phyloP scores from a whole-genome alignment of 1,139 yeast genomes.

The Blastobotrys aristatus region DNA sequence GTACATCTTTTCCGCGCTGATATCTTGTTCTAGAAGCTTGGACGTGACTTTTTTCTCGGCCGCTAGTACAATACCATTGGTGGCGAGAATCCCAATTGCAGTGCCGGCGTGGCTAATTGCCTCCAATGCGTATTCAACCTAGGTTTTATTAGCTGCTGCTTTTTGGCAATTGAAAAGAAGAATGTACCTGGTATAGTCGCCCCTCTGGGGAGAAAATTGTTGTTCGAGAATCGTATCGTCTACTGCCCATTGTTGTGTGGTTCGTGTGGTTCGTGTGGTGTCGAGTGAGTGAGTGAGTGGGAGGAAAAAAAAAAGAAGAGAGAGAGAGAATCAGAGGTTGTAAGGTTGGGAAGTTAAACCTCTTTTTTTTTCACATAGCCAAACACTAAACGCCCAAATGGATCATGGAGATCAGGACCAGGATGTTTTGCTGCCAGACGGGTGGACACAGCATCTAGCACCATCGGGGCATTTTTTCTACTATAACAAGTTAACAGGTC shows the following conservation, averaged over 20 bases:
- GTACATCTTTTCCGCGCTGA: conserved; percentile 89
- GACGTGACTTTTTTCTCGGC: conserved; percentile 95
- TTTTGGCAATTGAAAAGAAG: neutral
- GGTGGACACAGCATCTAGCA: conserved; percentile 33
- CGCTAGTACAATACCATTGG: conserved; percentile 91
- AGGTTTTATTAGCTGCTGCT: conserved; percentile 7
- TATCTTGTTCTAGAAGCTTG: conserved; percentile 87
- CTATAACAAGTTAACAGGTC: conserved; percentile 28
- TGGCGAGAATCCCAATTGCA: conserved; percentile 87
- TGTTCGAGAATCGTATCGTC: conserved; percentile 95
- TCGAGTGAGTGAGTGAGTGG: no score
- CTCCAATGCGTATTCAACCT: conserved; percentile 93
- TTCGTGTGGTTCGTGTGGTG: neutral
- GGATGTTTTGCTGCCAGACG: conserved; percentile 19
- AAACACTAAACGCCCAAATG: neutral
- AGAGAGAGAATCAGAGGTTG: neutral
- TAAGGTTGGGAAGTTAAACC: neutral
- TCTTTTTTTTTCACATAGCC: neutral
- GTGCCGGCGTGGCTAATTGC: conserved; percentile 98
- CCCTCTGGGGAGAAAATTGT: conserved; percentile 99
- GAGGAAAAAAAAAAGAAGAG: no score
- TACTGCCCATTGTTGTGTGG: conserved; percentile 48
- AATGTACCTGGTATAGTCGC: conserved; percentile 73
- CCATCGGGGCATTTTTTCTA: conserved; percentile 35
- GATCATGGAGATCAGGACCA: neutral